Percentiles rank a stretch among this genome's conserved stretches.
Evolutionary conservation across 2,329 filamentous ascomycete genomes (phyloP).

Genomic region (Epichloe baconii): DNA sequence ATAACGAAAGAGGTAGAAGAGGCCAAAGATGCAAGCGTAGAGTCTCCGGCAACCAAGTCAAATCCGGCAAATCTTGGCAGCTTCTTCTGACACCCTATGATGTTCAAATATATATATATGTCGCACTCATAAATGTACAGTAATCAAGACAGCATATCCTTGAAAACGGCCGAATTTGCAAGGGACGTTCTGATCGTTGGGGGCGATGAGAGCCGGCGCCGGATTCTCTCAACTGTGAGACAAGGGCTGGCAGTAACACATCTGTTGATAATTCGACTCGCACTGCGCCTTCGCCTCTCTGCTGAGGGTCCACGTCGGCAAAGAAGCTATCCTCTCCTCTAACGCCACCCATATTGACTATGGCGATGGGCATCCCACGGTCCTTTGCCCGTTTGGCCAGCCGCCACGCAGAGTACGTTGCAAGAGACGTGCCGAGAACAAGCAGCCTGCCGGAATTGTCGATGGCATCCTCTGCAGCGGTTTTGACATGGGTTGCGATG

Average conservation of each 20-base stretch:
- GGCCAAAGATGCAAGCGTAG: conserved; percentile 1
- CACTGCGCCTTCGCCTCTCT: conserved; percentile 38
- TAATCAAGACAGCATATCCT: conserved; percentile 45
- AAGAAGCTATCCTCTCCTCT: conserved; percentile 68
- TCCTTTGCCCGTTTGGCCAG: conserved; percentile 74
- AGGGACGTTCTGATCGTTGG: background rate
- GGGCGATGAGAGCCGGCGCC: background rate
- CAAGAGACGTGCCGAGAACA: conserved; percentile 77
- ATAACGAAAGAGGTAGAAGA: conserved; percentile 5
- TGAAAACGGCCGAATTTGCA: conserved; percentile 28
- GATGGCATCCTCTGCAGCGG: conserved; percentile 64
- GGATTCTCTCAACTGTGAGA: conserved; percentile 32
- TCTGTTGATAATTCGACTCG: conserved; percentile 47
- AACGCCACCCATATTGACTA: conserved; percentile 78
- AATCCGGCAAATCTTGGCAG: conserved; percentile 26
- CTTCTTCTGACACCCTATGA: conserved; percentile 33
- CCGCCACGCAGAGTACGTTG: conserved; percentile 91
- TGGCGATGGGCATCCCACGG: conserved; percentile 69
- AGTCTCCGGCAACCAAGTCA: conserved; percentile 13
- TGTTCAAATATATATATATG: conserved; percentile 2
- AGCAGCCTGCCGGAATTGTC: conserved; percentile 64
- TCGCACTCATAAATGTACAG: conserved; percentile 9
- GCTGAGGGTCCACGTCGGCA: conserved; percentile 35
- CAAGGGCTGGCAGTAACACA: conserved; percentile 41
- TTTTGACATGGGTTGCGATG: conserved; percentile 57